Percentiles rank a stretch among this genome's conserved stretches.
phyloP scores from a whole-genome alignment of 2,329 filamentous ascomycete genomes.

The Exophiala lecanii-corni region DNA sequence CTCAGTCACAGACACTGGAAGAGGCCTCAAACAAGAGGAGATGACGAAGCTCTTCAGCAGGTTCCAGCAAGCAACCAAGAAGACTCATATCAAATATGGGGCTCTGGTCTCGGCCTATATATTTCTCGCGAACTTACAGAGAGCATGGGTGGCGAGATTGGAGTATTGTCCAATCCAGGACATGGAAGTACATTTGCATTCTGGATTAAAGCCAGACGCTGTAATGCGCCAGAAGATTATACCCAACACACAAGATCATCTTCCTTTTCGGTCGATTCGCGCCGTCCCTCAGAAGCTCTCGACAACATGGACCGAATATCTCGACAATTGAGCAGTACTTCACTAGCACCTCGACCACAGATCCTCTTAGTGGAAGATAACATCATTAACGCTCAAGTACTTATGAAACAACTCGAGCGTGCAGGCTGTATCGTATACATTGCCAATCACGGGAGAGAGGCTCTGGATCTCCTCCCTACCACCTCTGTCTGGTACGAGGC shows the following conservation, averaged over 20 bases:
- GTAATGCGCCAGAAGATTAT: background rate
- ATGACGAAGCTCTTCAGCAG: slow-evolving; percentile 70
- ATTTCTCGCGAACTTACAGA: slow-evolving; percentile 73
- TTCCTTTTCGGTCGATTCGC: background rate
- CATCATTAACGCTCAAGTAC: slow-evolving; percentile 37
- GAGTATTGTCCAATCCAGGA: slow-evolving; percentile 54
- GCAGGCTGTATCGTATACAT: slow-evolving; percentile 33
- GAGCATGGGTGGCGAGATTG: slow-evolving; percentile 73
- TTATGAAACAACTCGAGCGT: slow-evolving; percentile 33
- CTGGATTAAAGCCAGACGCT: slow-evolving; percentile 44
- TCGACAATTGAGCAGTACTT: slow-evolving; percentile 1
- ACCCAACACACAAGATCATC: background rate
- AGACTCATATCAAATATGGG: slow-evolving; percentile 76
- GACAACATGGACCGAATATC: background rate
- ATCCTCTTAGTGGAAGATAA: slow-evolving; percentile 43
- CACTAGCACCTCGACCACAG: background rate
- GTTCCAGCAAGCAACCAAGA: slow-evolving; percentile 71
- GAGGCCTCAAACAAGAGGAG: slow-evolving; percentile 65
- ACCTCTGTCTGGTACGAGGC: slow-evolving; percentile 11
- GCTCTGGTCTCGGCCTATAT: slow-evolving; percentile 71
- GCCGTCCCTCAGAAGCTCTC: background rate
- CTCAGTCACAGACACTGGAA: slow-evolving; percentile 71
- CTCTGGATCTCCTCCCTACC: slow-evolving; percentile 36
- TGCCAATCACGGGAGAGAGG: slow-evolving; percentile 38
- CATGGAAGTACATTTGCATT: slow-evolving; percentile 55